These are phyloP conservation scores for Arachis monticola DNA, from an alignment of 331 rosid genomes.

Conservation along the genomic window DNA sequence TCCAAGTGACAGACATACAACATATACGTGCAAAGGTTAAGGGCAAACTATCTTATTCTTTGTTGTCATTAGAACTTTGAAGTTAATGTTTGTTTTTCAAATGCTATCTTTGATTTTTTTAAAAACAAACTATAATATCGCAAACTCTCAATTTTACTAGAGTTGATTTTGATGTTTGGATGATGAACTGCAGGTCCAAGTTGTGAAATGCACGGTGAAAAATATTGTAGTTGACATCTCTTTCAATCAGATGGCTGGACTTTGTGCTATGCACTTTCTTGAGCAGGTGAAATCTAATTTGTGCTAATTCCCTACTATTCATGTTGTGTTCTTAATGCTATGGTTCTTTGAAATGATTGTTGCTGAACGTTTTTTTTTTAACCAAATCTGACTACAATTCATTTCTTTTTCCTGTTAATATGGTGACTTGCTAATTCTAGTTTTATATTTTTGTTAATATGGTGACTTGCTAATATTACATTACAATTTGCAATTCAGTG, in stretches of 20 bases:
- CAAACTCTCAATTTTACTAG: slow-evolving; percentile 1
- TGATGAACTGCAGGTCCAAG: slow-evolving; percentile 48
- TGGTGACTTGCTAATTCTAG: slow-evolving; percentile 18
- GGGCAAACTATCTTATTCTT: slow-evolving; percentile 14
- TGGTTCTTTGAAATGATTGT: slow-evolving; percentile 16
- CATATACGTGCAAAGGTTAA: slow-evolving; percentile 56
- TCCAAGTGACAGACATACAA: slow-evolving; percentile 48
- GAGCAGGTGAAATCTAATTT: slow-evolving; percentile 47
- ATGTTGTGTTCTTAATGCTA: slow-evolving; percentile 25
- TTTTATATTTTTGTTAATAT: not conserved
- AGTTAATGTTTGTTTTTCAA: slow-evolving; percentile 13
- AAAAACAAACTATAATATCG: no score
- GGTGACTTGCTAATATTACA: no score
- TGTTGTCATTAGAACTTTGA: slow-evolving; percentile 20
- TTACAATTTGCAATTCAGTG: no score
- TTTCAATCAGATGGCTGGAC: slow-evolving; percentile 58
- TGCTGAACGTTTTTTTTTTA: not conserved
- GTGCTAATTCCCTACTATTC: slow-evolving; percentile 22
- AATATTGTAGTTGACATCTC: slow-evolving; percentile 57
- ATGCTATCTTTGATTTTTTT: not conserved
- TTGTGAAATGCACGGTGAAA: slow-evolving; percentile 55
- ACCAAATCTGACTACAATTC: slow-evolving; percentile 20
- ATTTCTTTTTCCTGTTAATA: not conserved
- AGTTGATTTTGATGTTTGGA: slow-evolving; percentile 32
- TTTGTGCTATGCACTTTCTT: slow-evolving; percentile 47